phyloP scores from a whole-genome alignment of 2,329 filamentous ascomycete species.

The Apiospora pterosperma region DNA sequence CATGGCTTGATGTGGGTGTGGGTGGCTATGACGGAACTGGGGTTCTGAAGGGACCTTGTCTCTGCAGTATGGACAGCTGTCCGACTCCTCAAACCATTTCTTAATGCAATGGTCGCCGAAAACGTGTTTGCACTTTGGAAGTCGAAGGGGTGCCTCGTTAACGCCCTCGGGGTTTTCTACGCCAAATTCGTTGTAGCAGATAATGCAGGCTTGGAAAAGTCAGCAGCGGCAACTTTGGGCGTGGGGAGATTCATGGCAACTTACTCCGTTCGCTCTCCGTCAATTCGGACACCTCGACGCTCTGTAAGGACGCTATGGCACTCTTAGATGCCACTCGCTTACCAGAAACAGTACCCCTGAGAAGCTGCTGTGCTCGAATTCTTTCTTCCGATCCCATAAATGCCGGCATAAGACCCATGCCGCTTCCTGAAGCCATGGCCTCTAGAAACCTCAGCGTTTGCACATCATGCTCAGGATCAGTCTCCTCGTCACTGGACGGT shows the following conservation, averaged over 20 bases:
- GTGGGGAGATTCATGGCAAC: constrained; percentile 16
- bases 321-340: constrained; percentile 46
- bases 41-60: constrained; percentile 55
- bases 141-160: constrained; percentile 51
- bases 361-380: constrained; percentile 40
- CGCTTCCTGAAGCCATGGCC: background rate
- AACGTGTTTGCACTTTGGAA: constrained; percentile 61
- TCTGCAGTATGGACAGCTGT: constrained; percentile 63
- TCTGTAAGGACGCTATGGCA: constrained; percentile 44
- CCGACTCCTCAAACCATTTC: constrained; percentile 61
- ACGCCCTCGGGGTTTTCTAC: constrained; percentile 54
- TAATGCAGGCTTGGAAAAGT: constrained; percentile 49
- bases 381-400: constrained; percentile 27
- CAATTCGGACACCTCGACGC: constrained; percentile 41
- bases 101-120: constrained; percentile 64
- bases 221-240: background rate
- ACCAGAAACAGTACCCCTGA: constrained; percentile 40
- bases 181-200: constrained; percentile 63
- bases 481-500: constrained; percentile 13
- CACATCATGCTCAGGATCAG: constrained; percentile 8
- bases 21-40: constrained; percentile 11
- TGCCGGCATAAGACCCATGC: constrained; percentile 7
- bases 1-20: background rate
- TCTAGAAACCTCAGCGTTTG: constrained; percentile 12
- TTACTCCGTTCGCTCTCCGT: constrained; percentile 46